A percentile compares a stretch with the other conserved stretches of the same genome.
Evolutionary conservation across 1,139 yeast genomes (phyloP).

Genomic region (Nakaseomyces nivariensis): DNA sequence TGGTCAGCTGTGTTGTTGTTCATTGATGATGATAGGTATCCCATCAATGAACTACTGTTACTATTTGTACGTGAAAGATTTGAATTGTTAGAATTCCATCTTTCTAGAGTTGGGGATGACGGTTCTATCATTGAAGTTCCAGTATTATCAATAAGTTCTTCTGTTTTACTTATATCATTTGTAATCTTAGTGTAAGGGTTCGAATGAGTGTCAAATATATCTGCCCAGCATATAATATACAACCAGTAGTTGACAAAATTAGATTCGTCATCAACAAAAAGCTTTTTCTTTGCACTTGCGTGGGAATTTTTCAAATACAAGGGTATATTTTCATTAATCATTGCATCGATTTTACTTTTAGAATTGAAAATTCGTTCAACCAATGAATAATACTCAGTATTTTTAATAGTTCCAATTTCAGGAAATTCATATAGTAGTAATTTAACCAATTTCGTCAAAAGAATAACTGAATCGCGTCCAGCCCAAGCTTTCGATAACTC

Average conservation of each 20-base stretch:
- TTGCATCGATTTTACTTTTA: not conserved
- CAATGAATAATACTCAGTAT: slow-evolving; percentile 28
- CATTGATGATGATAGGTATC: slow-evolving; percentile 9
- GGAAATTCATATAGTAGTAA: slow-evolving; percentile 34
- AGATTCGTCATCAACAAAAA: slow-evolving; percentile 41
- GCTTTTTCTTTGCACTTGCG: not conserved
- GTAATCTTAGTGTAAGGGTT: slow-evolving; percentile 9
- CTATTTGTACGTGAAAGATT: slow-evolving; percentile 25
- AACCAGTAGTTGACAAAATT: slow-evolving; percentile 66
- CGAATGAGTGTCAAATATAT: slow-evolving; percentile 39
- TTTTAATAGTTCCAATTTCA: slow-evolving; percentile 24
- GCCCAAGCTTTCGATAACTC: slow-evolving; percentile 50
- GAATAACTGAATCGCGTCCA: slow-evolving; percentile 43
- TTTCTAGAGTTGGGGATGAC: slow-evolving; percentile 11
- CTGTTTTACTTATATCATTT: not conserved
- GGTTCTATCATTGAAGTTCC: not conserved
- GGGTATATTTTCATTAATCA: not conserved
- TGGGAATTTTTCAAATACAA: not conserved
- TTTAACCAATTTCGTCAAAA: slow-evolving; percentile 38
- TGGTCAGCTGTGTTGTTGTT: not conserved
- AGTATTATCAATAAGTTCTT: not conserved
- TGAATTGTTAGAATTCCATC: slow-evolving; percentile 21
- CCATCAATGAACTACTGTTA: slow-evolving; percentile 20
- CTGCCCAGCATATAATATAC: slow-evolving; percentile 55
- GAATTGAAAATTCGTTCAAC: slow-evolving; percentile 5